Conservation (phyloP, 73 alveolate species). For the Paramecium tetraurelia region DNA sequence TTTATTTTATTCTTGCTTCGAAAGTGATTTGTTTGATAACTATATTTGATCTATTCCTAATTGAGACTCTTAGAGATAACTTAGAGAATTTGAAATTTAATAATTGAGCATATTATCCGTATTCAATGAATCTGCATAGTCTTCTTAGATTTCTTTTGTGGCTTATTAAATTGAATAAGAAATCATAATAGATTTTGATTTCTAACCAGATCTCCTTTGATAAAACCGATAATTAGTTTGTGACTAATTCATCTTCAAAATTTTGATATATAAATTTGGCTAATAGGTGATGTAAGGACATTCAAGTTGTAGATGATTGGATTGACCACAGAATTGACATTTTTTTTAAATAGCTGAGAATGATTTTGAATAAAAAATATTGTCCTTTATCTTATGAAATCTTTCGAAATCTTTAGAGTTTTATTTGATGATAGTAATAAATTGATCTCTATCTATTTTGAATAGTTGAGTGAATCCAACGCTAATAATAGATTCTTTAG, state of each 20-base stretch:
- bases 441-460: conserved; percentile 41
- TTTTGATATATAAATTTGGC: not conserved
- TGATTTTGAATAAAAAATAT: not conserved
- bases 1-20: not conserved
- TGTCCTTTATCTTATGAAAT: conserved; percentile 27
- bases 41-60: not conserved
- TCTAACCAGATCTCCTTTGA: not conserved
- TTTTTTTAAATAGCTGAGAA: not conserved
- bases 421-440: not conserved
- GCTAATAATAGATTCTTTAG: conserved; percentile 3
- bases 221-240: not conserved
- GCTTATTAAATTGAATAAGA: not conserved
- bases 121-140: not conserved
- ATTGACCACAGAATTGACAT: not conserved
- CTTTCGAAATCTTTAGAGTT: conserved; percentile 42
- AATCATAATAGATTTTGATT: not conserved
- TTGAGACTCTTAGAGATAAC: not conserved
- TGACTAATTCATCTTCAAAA: not conserved
- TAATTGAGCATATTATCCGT: not conserved
- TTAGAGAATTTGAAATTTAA: not conserved
- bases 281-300: not conserved
- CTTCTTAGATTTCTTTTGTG: not conserved
- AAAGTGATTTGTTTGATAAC: not conserved
- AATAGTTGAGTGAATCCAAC: conserved; percentile 29
- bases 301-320: not conserved